These are phyloP conservation scores for Dispira simplex DNA, from an alignment of 192 early-diverging fungal genomes.

Conservation along the genomic window DNA sequence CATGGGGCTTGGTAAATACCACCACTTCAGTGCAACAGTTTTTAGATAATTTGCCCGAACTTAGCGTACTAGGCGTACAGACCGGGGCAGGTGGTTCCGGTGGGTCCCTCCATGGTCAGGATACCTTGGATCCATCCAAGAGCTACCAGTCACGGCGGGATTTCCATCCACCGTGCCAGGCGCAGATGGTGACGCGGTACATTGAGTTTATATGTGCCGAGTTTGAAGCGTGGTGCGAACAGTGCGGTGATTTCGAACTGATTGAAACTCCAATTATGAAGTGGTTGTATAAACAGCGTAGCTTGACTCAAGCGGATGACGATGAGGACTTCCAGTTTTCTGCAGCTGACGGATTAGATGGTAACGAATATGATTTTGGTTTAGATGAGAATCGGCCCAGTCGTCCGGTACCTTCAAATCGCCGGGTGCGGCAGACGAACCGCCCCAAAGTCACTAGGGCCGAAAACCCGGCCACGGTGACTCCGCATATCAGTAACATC, in stretches of 20 bases:
- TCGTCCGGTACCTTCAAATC: not conserved
- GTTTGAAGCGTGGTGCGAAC: slow-evolving; percentile 20
- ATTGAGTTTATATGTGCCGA: slow-evolving; percentile 21
- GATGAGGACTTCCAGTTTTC: not conserved
- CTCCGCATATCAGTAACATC: slow-evolving; percentile 24
- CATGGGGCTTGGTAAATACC: slow-evolving; percentile 11
- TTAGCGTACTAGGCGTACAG: slow-evolving; percentile 12
- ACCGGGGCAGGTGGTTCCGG: not conserved
- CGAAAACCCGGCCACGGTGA: slow-evolving; percentile 27
- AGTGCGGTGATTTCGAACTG: slow-evolving; percentile 13
- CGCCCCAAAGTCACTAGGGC: not conserved
- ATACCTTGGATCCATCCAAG: not conserved
- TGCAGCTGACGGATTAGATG: not conserved
- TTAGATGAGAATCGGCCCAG: not conserved
- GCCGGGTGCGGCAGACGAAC: not conserved
- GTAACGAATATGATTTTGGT: not conserved
- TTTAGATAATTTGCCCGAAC: slow-evolving; percentile 14
- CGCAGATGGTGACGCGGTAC: not conserved
- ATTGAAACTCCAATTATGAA: slow-evolving; percentile 19
- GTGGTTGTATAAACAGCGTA: slow-evolving; percentile 14
- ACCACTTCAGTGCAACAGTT: slow-evolving; percentile 14
- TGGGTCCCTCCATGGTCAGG: not conserved
- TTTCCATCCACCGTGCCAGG: not conserved
- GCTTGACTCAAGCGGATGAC: not conserved
- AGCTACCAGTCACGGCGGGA: not conserved